These are phyloP conservation scores for Somion occarium DNA, from an alignment of 1,284 basidiomycete species.

Conservation along the genomic window DNA sequence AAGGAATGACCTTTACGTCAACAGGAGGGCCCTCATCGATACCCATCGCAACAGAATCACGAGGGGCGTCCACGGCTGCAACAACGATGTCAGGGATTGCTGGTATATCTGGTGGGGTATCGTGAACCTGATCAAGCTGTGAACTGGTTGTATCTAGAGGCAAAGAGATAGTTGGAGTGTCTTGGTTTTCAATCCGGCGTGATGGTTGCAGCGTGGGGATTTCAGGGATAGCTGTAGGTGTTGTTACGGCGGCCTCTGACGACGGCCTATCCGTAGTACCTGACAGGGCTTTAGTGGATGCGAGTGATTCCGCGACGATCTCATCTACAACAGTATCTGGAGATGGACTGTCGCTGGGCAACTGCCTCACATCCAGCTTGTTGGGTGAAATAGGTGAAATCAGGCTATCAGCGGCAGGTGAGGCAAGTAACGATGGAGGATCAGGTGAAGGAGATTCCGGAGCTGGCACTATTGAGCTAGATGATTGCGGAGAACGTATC, in stretches of 20 bases:
- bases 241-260: not conserved
- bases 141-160: not conserved
- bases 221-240: not conserved
- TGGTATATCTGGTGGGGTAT: not conserved
- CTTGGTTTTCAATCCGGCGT: not conserved
- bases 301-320: not conserved
- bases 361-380: not conserved
- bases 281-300: not conserved
- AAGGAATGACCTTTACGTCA: not conserved
- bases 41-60: not conserved
- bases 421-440: not conserved
- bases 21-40: not conserved
- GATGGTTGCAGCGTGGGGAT: not conserved
- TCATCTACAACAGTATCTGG: not conserved
- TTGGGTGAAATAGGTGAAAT: not conserved
- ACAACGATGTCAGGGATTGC: not conserved
- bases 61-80: not conserved
- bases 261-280: not conserved
- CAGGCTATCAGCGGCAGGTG: not conserved
- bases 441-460: not conserved
- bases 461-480: slow-evolving; percentile 4
- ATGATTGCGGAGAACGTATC: not conserved
- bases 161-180: not conserved
- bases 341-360: not conserved
- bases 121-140: not conserved